Evolutionary conservation across 2,329 filamentous ascomycete genomes (phyloP).

Genomic region (Pezicula radicicola): DNA sequence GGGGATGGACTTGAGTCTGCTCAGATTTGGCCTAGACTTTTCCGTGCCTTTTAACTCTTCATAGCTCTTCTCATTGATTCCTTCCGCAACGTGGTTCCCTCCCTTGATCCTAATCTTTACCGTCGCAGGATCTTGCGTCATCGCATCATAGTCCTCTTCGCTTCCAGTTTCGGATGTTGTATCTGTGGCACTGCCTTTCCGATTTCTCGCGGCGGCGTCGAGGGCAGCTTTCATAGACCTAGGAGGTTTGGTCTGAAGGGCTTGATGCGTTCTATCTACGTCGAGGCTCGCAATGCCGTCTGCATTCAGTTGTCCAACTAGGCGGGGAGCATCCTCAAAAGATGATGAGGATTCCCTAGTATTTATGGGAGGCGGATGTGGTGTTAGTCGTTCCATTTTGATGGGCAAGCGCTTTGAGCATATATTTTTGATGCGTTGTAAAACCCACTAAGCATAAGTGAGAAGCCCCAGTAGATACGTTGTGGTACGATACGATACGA

Average conservation of each 20-base stretch:
- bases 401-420: too few relatives aligned
- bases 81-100: slow-evolving; percentile 26
- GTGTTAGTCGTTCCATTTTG: neutral
- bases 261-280: slow-evolving; percentile 6
- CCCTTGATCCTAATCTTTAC: slow-evolving; percentile 29
- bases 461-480: too few relatives aligned
- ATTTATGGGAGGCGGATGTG: neutral
- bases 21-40: slow-evolving; percentile 7
- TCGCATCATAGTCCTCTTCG: slow-evolving; percentile 27
- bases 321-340: slow-evolving; percentile 11
- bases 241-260: slow-evolving; percentile 11
- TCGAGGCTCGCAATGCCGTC: slow-evolving; percentile 18
- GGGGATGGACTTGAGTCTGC: slow-evolving; percentile 23
- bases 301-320: slow-evolving; percentile 16
- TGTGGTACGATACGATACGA: too few relatives aligned
- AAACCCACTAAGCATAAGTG: too few relatives aligned
- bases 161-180: slow-evolving; percentile 20
- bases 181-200: slow-evolving; percentile 10
- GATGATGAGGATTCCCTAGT: slow-evolving; percentile 9
- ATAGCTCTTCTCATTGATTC: slow-evolving; percentile 13
- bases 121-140: slow-evolving; percentile 21
- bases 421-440: too few relatives aligned
- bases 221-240: slow-evolving; percentile 23
- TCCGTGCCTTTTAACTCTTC: slow-evolving; percentile 13
- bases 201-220: slow-evolving; percentile 7